Conservation (phyloP, 331 rosid genomes). For the Malus hybrid region DNA sequence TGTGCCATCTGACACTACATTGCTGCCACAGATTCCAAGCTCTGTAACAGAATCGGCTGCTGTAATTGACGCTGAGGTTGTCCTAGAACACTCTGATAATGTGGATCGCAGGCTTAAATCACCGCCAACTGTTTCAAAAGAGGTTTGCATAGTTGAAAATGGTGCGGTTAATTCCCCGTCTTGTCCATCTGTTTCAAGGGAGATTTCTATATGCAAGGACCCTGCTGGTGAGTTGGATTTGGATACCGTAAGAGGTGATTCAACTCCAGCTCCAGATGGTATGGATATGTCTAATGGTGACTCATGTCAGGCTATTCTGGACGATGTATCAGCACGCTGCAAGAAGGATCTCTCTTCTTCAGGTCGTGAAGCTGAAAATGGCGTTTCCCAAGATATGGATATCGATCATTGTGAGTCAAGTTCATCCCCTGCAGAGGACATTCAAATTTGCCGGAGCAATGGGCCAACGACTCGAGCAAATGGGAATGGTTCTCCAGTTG, state of each 20-base stretch:
- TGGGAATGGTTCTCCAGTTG: constrained; percentile 19
- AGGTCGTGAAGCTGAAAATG: constrained; percentile 5
- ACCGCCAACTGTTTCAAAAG: constrained; percentile 19
- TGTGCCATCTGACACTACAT: constrained; percentile 20
- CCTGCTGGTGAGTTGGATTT: constrained; percentile 20
- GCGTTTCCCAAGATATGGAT: constrained; percentile 26
- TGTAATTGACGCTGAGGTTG: constrained; percentile 21
- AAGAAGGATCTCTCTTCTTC: constrained; percentile 5
- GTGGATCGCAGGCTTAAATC: constrained; percentile 17
- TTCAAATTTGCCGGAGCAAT: constrained; percentile 23
- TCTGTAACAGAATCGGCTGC: constrained; percentile 19
- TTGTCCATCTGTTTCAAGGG: constrained; percentile 23
- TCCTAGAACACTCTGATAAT: constrained; percentile 23
- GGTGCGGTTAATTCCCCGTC: not conserved
- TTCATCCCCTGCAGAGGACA: constrained; percentile 12
- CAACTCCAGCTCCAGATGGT: constrained; percentile 3
- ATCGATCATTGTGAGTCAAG: constrained; percentile 17
- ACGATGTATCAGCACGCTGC: not conserved
- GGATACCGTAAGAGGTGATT: constrained; percentile 7
- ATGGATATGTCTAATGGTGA: constrained; percentile 6
- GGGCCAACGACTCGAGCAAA: constrained; percentile 24
- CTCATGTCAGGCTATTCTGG: not conserved
- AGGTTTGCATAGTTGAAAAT: constrained; percentile 8
- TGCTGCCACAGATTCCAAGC: constrained; percentile 23
- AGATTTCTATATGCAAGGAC: constrained; percentile 15